phyloP scores from a whole-genome alignment of 202 grass and related monocot species.

The Setaria viridis region DNA sequence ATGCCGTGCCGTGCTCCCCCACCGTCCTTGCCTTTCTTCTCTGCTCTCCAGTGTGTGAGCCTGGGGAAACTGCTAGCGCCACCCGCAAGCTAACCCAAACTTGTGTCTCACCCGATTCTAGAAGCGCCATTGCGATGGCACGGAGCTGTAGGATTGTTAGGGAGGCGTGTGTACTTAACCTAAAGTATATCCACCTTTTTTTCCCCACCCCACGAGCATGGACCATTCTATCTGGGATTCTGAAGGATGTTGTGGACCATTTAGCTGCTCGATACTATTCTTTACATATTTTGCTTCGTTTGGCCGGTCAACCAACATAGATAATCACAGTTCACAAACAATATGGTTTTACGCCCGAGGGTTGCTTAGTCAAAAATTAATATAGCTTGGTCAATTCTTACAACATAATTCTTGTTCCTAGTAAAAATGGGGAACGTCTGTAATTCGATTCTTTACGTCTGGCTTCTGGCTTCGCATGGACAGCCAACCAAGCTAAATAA shows the following conservation, averaged over 20 bases:
- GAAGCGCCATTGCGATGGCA: neutral
- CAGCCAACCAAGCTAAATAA: too few species aligned
- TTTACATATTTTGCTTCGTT: neutral
- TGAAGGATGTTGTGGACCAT: neutral
- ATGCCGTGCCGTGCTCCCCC: slow-evolving; percentile 7
- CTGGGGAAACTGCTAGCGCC: slow-evolving; percentile 25
- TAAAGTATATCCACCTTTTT: neutral
- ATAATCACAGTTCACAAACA: neutral
- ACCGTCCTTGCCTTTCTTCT: neutral
- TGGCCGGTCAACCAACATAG: neutral
- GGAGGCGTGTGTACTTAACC: neutral
- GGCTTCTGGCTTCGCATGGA: neutral
- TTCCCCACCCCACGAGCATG: neutral
- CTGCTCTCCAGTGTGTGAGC: neutral
- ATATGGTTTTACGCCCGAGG: neutral
- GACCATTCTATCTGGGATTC: neutral
- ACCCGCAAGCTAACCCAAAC: slow-evolving; percentile 35
- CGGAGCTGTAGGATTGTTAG: neutral
- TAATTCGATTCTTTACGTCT: neutral
- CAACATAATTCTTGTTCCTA: neutral
- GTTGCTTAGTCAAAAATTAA: neutral
- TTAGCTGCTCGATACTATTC: neutral
- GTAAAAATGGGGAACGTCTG: neutral
- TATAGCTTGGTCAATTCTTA: neutral
- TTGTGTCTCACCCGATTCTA: slow-evolving; percentile 2